phyloP scores from a whole-genome alignment of 2,329 filamentous ascomycete genomes.

The Ceratocystiopsis sp. region DNA sequence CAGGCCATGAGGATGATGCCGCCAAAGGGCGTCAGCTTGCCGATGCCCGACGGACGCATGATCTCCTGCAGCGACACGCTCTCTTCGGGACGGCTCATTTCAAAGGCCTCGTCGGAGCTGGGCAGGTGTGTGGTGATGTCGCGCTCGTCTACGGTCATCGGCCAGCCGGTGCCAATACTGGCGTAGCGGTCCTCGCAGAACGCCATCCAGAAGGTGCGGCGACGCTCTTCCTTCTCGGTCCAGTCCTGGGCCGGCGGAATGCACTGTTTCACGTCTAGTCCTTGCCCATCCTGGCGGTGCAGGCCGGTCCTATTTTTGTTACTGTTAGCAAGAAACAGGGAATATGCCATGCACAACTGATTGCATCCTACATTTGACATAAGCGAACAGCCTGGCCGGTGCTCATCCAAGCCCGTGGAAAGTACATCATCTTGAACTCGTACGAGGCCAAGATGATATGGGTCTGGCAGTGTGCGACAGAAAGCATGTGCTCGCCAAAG shows the following conservation, averaged over 20 bases:
- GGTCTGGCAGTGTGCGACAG: constrained; percentile 69
- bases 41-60: constrained; percentile 53
- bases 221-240: constrained; percentile 82
- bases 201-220: constrained; percentile 87
- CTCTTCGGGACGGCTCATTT: constrained; percentile 58
- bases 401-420: constrained; percentile 88
- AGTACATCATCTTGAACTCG: constrained; percentile 97
- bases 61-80: constrained; percentile 54
- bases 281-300: constrained; percentile 66
- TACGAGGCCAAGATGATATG: constrained; percentile 67
- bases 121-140: constrained; percentile 83
- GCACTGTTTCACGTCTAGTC: constrained; percentile 84
- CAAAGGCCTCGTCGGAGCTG: constrained; percentile 66
- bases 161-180: constrained; percentile 94
- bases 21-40: constrained; percentile 59
- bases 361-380: constrained; percentile 53
- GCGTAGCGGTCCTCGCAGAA: constrained; percentile 85
- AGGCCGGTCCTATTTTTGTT: constrained; percentile 61
- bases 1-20: constrained; percentile 73
- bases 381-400: constrained; percentile 67
- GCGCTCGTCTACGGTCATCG: constrained; percentile 80
- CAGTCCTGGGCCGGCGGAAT: constrained; percentile 75
- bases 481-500: constrained; percentile 78
- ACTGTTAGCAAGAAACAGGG: neutral
- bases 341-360: neutral